Percentiles rank a stretch among this genome's conserved stretches.
These are phyloP conservation scores for Solanum infundibuliforme DNA, from an alignment of 257 asterid genomes.

Conservation along the genomic window DNA sequence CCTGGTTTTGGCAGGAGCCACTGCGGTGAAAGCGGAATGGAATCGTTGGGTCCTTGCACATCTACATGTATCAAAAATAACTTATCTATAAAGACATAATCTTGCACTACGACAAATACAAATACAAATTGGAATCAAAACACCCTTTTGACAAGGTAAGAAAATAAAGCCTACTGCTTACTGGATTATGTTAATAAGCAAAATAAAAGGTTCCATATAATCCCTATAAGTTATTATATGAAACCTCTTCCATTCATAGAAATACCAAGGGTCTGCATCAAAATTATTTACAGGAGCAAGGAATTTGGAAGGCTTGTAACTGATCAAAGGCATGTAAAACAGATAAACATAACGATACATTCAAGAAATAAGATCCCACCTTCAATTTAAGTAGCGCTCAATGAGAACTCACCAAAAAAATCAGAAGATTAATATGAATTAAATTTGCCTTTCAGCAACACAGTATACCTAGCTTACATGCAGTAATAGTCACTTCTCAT, in stretches of 20 bases:
- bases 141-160: not conserved
- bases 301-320: not conserved
- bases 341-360: not conserved
- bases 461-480: not conserved
- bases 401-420: not conserved
- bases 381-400: not conserved
- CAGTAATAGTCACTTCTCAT: not conserved
- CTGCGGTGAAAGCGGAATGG: constrained; percentile 94
- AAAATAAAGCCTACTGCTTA: not conserved
- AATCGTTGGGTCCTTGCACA: constrained; percentile 50
- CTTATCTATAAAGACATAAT: not conserved
- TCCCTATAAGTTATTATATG: not conserved
- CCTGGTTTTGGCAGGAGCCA: constrained; percentile 88
- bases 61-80: constrained; percentile 32
- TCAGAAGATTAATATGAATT: not conserved
- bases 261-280: not conserved
- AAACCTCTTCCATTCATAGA: not conserved
- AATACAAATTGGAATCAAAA: not conserved
- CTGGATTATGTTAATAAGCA: not conserved
- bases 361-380: not conserved
- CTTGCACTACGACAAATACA: not conserved
- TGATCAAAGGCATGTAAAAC: not conserved
- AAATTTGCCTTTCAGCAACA: not conserved
- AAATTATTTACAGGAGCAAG: not conserved
- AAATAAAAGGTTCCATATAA: not conserved